Evolutionary conservation across 768 basidiomycete species (phyloP).

Genomic region (Gymnopilus dilepis): DNA sequence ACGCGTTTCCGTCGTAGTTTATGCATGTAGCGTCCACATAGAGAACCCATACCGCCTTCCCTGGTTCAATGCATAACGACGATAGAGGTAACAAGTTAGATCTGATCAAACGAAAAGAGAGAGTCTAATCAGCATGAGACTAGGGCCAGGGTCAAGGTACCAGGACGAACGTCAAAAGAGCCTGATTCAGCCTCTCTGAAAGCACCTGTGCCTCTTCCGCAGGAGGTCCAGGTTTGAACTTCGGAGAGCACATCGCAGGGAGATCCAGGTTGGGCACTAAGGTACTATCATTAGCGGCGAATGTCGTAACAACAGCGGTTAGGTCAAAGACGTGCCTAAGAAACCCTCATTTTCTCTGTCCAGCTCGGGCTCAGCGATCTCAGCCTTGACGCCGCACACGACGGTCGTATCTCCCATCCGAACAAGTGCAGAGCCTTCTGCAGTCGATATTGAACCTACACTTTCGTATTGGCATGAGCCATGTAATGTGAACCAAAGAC

Average conservation of each 20-base stretch:
- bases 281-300: not conserved
- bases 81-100: slow-evolving; percentile 67
- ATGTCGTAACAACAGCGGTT: not conserved
- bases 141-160: not conserved
- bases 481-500: not conserved
- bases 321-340: slow-evolving; percentile 60
- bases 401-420: slow-evolving; percentile 92
- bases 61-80: slow-evolving; percentile 79
- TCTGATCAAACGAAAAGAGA: slow-evolving; percentile 50
- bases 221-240: slow-evolving; percentile 95
- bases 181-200: slow-evolving; percentile 81
- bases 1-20: slow-evolving; percentile 96
- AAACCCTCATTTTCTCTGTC: slow-evolving; percentile 79
- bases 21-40: slow-evolving; percentile 96
- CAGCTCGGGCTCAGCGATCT: slow-evolving; percentile 89
- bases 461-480: slow-evolving; percentile 6
- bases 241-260: slow-evolving; percentile 89
- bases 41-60: slow-evolving; percentile 89
- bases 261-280: slow-evolving; percentile 95
- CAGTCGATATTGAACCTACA: slow-evolving; percentile 91
- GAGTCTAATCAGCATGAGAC: not conserved
- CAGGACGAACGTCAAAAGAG: slow-evolving; percentile 67
- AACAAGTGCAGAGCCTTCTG: slow-evolving; percentile 91
- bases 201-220: slow-evolving; percentile 93
- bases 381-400: slow-evolving; percentile 95